Conservation (phyloP, 495 filamentous ascomycete genomes). For the Talaromyces proteolyticus region DNA sequence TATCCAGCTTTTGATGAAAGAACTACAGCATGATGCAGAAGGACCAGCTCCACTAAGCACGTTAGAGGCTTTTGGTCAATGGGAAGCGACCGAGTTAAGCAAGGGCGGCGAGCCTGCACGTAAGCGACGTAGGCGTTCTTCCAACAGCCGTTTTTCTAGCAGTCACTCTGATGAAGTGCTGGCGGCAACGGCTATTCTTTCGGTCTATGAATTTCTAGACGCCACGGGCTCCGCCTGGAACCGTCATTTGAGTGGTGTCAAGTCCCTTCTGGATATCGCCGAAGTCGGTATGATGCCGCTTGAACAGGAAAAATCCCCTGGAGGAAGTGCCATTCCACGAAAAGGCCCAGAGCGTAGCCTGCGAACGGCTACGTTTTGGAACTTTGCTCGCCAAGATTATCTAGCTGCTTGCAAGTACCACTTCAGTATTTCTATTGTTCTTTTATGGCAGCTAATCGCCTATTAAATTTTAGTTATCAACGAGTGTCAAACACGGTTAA, state of each 20-base stretch:
- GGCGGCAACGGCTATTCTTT: constrained; percentile 57
- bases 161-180: constrained; percentile 54
- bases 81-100: constrained; percentile 29
- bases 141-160: constrained; percentile 31
- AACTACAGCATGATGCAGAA: constrained; percentile 41
- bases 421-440: neutral
- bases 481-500: constrained; percentile 52
- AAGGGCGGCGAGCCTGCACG: constrained; percentile 26
- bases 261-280: constrained; percentile 55
- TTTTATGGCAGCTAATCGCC: neutral
- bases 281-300: constrained; percentile 60
- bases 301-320: constrained; percentile 35
- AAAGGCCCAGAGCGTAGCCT: constrained; percentile 41
- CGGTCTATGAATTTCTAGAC: constrained; percentile 60
- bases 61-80: constrained; percentile 28
- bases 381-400: constrained; percentile 61
- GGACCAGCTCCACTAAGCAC: constrained; percentile 30
- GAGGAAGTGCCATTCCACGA: constrained; percentile 16
- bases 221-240: constrained; percentile 55
- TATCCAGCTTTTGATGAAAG: constrained; percentile 55
- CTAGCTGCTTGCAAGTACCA: constrained; percentile 51
- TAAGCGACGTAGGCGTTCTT: constrained; percentile 33
- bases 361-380: constrained; percentile 57
- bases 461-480: constrained; percentile 44
- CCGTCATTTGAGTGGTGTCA: constrained; percentile 59